Evolutionary conservation across 169 alveolate genomes (phyloP).

Genomic region (Cytauxzoon felis): DNA sequence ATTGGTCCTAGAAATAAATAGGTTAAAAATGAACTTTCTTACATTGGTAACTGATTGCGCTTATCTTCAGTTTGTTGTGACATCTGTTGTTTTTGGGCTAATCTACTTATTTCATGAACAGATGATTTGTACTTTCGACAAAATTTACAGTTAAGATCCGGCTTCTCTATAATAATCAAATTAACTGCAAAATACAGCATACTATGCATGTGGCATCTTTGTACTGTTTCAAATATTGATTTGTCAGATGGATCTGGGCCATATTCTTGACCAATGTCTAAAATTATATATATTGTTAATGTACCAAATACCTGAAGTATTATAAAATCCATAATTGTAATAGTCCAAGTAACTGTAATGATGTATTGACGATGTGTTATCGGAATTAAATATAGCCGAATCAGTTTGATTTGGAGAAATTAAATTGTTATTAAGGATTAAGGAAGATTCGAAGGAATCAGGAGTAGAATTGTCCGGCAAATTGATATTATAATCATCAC

Average conservation of each 20-base stretch:
- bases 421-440: too few species aligned
- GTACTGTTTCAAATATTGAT: constrained; percentile 32
- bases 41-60: constrained; percentile 53
- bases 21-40: background rate
- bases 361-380: constrained; percentile 3
- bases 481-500: too few species aligned
- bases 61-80: constrained; percentile 3
- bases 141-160: constrained; percentile 62
- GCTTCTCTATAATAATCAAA: constrained; percentile 13
- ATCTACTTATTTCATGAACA: constrained; percentile 54
- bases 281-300: background rate
- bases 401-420: too few species aligned
- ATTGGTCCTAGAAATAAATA: constrained; percentile 39
- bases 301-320: constrained; percentile 8
- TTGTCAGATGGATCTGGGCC: constrained; percentile 1
- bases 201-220: constrained; percentile 63
- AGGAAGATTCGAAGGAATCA: too few species aligned
- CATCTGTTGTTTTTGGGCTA: constrained; percentile 27
- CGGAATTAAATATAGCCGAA: too few species aligned
- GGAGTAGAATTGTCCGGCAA: too few species aligned
- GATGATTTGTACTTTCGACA: constrained; percentile 61
- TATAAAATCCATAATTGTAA: constrained; percentile 16
- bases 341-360: constrained; percentile 16
- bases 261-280: background rate
- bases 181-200: background rate